Evolutionary conservation across 148 eudicot species (phyloP), one percentile per base, ranked within the genome.

Genomic region (Rhododendron simsii): DNA sequence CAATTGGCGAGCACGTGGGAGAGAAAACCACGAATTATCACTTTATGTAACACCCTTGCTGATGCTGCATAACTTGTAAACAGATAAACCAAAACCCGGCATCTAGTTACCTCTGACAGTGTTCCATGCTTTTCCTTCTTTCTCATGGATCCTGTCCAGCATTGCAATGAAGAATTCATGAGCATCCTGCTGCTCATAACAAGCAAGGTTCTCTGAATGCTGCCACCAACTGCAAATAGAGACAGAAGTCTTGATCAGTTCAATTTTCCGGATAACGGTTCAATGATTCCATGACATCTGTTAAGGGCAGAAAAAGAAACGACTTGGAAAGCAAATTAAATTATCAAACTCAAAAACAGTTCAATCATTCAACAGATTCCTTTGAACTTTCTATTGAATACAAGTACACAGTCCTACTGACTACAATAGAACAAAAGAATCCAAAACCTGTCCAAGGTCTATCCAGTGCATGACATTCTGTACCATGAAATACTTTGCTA

Each of bases 101-200:
- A 41, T 12, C 76, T 41, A 63, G 63, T 69, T 86, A 91, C 92
- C 92, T 91, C 74, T 87, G n/a, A 59, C 87, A 23, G 84, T 45
- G 87, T 85, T 89, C 86, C 85, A 73, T 82, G 89, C 86, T 84
- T 90, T 89, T 74, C 88, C 90, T 81, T 89, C 93, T 87, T 89
- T 92, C 87, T 94, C 96, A 89, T 94, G 96, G 55, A 94, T 91
- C 85, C 90, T 90, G 69, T 92, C 94, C 85, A 94, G 92, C 44
- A 92, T 85, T 35, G 96, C 90, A 84, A 94, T 92, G 88, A 94
- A 92, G 91, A 94, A 94, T 83, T 92, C 96, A 88, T 94, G 96
- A 69, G 96, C 96, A 90, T 94, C 96, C 89, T 94, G 95, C 87
- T 94, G 94, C 88, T 94, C 96, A 86, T 94, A 94, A 82, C 92